A percentile compares a stretch with the other conserved stretches of the same genome.
These are phyloP conservation scores for Apophysomyces elegans DNA, from an alignment of 371 early-diverging fungal genomes.

Conservation along the genomic window DNA sequence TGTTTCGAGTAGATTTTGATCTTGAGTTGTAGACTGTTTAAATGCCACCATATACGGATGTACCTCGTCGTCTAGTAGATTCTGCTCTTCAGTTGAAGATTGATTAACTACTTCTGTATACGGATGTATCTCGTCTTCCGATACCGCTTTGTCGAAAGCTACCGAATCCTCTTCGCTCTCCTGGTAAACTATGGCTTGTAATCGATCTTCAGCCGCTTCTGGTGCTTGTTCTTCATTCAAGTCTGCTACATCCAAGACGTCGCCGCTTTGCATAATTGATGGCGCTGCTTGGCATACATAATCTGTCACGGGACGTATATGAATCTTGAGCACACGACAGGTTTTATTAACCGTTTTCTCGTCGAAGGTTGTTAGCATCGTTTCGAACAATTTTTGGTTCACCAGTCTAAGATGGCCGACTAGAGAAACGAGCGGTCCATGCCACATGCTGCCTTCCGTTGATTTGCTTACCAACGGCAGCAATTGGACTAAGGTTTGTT, in stretches of 20 bases:
- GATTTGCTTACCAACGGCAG: constrained; percentile 43
- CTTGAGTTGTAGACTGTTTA: too few relatives aligned
- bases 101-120: not conserved
- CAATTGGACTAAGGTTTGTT: constrained; percentile 34
- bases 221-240: too few relatives aligned
- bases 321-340: constrained; percentile 42
- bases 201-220: not conserved
- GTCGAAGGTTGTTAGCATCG: constrained; percentile 32
- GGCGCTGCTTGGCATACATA: constrained; percentile 27
- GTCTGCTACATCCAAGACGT: too few relatives aligned
- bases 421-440: constrained; percentile 40
- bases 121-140: too few relatives aligned
- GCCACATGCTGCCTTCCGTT: constrained; percentile 38
- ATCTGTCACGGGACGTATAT: constrained; percentile 32
- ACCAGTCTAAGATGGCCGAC: constrained; percentile 45
- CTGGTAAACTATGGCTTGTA: not conserved
- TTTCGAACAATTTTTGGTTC: constrained; percentile 46
- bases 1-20: too few relatives aligned
- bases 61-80: too few relatives aligned
- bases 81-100: not conserved
- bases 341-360: constrained; percentile 36
- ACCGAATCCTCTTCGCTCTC: too few relatives aligned
- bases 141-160: too few relatives aligned
- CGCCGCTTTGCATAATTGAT: not conserved
- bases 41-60: too few relatives aligned